A percentile compares a stretch with the other conserved stretches of the same genome.
Evolutionary conservation across 768 basidiomycete genomes (phyloP).

Genomic region (Amanita brunnescens): DNA sequence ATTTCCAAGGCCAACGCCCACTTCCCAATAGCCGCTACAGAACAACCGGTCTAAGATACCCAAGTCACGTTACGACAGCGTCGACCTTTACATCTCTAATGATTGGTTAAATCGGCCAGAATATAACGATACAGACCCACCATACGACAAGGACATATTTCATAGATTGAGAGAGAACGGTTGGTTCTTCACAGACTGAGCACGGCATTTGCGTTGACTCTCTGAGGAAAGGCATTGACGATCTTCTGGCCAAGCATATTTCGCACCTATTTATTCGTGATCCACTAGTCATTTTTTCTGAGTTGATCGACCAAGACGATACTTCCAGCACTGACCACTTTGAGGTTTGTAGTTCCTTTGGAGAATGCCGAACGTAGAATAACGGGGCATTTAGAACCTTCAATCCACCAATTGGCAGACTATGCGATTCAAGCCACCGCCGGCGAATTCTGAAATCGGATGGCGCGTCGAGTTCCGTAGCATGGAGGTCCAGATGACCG

Average conservation of each 20-base stretch:
- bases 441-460: slow-evolving; percentile 84
- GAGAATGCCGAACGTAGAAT: not conserved
- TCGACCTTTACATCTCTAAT: slow-evolving; percentile 86
- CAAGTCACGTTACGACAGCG: slow-evolving; percentile 96
- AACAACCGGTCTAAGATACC: slow-evolving; percentile 73
- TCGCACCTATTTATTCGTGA: slow-evolving; percentile 97
- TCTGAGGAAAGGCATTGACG: slow-evolving; percentile 62
- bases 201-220: not conserved
- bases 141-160: slow-evolving; percentile 70
- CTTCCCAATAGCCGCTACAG: slow-evolving; percentile 54
- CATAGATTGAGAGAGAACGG: slow-evolving; percentile 71
- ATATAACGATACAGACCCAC: slow-evolving; percentile 85
- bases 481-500: slow-evolving; percentile 99
- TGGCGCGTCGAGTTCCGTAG: slow-evolving; percentile 98
- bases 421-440: slow-evolving; percentile 95
- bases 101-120: slow-evolving; percentile 83
- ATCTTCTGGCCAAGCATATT: slow-evolving; percentile 81
- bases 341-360: slow-evolving; percentile 46
- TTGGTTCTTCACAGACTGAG: slow-evolving; percentile 21
- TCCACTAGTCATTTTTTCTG: slow-evolving; percentile 90
- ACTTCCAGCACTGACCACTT: slow-evolving; percentile 86
- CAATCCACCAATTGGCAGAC: slow-evolving; percentile 99
- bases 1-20: slow-evolving; percentile 8
- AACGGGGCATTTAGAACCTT: slow-evolving; percentile 58
- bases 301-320: slow-evolving; percentile 91